Evolutionary conservation across 1,284 basidiomycete species (phyloP), one percentile per base, ranked within the genome.

Genomic region (Heterobasidion annosum): DNA sequence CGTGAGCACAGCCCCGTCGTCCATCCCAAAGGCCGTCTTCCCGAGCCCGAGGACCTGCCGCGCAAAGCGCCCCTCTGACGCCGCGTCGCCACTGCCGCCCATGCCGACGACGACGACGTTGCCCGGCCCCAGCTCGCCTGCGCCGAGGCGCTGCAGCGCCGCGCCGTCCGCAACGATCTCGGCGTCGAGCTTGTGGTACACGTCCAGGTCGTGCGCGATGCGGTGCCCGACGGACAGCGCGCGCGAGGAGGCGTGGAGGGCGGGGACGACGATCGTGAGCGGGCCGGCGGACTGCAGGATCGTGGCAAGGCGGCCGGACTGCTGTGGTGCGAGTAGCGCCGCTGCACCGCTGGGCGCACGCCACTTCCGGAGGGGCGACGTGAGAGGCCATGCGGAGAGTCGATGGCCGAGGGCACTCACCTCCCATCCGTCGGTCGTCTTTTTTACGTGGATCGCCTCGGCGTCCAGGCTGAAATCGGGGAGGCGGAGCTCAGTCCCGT

Each of bases 161-260:
- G 79, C 75, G 2, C 65, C 54, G 56, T 79, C 75, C 9, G 62
- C 60, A 35, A 87, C 54, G 45, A 93, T 81, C 49, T 80, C 76
- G 0, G 76, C 66, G 59, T 91, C 88, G 25, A 93, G 67, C 56
- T 80, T 77, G 63, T 89, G 85, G 67, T 88, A 91, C 0, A 81
- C 65, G 46, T 81, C 70, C 12, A 93, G 70, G 57, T 83, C 79
- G 62, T 91, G 81, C 2, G 84, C 81, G 49, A 93, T 70, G 3
- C 89, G 75, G 5, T 75, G 64, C 0, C 88, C 90, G 6, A 82
- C 63, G 1, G 75, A 77, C 1, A 74, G 57, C 0, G 64, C 70
- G 7, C 69, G 66, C 6, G 62, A 54, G 3, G 65, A 56, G 4
- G 54, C 49, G 6, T 62, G 56, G 34, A 42, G 34, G n/a, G 70